Conservation (phyloP, 148 eudicot genomes). For the Rhododendron vialii region DNA sequence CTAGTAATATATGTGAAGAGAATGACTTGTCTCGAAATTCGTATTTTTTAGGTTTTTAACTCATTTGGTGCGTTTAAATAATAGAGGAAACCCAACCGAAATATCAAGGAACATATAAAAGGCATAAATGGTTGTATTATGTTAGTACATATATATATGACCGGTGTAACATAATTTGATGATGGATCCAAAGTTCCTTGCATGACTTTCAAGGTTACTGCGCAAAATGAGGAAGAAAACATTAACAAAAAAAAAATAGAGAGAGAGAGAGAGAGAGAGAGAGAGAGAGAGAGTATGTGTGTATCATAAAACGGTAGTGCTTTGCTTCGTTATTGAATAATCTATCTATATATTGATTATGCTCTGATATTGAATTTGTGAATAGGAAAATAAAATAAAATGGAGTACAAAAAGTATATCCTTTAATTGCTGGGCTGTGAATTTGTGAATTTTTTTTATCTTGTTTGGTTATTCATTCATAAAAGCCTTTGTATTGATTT, state of each 20-base stretch:
- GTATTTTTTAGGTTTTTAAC: too few relatives aligned
- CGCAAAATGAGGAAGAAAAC: not conserved
- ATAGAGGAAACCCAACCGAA: too few relatives aligned
- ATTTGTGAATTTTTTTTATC: not conserved
- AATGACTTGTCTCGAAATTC: too few relatives aligned
- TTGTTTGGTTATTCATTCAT: not conserved
- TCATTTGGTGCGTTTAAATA: too few relatives aligned
- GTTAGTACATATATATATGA: not conserved
- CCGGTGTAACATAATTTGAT: not conserved
- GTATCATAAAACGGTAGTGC: not conserved
- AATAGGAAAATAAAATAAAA: not conserved
- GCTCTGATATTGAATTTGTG: not conserved
- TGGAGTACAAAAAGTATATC: not conserved
- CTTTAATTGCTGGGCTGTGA: not conserved
- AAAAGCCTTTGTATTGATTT: not conserved
- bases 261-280: too few relatives aligned
- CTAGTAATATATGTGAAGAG: too few relatives aligned
- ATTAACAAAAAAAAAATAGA: too few relatives aligned
- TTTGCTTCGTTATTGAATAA: not conserved
- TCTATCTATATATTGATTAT: too few relatives aligned
- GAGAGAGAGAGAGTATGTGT: too few relatives aligned
- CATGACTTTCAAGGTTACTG: not conserved
- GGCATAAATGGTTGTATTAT: not conserved
- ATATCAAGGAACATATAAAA: not conserved
- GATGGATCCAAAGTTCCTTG: not conserved